These are phyloP conservation scores for Actinomucor elegans DNA, from an alignment of 371 early-diverging fungal genomes.

Conservation along the genomic window DNA sequence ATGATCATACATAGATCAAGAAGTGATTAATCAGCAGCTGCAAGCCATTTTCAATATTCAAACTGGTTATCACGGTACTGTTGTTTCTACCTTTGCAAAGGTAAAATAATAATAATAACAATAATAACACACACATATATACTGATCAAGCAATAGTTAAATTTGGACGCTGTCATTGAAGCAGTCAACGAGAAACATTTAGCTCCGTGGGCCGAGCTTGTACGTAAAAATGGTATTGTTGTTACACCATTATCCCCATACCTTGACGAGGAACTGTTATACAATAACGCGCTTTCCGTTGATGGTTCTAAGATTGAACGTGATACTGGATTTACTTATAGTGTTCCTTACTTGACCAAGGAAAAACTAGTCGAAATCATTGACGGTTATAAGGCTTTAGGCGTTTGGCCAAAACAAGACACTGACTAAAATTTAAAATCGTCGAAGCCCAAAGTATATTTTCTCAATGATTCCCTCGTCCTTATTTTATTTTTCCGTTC, in stretches of 20 bases:
- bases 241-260: conserved; percentile 93
- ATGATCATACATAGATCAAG: no score
- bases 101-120: conserved; percentile 29
- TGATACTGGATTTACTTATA: conserved; percentile 72
- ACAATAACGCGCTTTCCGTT: conserved; percentile 74
- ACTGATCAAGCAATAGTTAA: no score
- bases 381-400: conserved; percentile 57
- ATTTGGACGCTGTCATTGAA: conserved; percentile 80
- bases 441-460: no score
- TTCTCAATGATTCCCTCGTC: no score
- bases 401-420: conserved; percentile 76
- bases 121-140: neutral
- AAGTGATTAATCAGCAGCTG: conserved; percentile 69
- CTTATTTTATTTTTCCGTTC: no score
- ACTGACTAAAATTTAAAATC: no score
- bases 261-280: conserved; percentile 85
- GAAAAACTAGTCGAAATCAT: conserved; percentile 69
- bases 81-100: conserved; percentile 81
- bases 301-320: conserved; percentile 77
- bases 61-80: conserved; percentile 82
- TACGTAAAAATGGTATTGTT: conserved; percentile 60
- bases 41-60: conserved; percentile 76
- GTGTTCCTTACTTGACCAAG: conserved; percentile 66
- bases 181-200: conserved; percentile 92
- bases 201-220: conserved; percentile 70